Evolutionary conservation across 805 yeast species (phyloP), one percentile per base, ranked within the genome.

Genomic region (Metschnikowia lochheadii): DNA sequence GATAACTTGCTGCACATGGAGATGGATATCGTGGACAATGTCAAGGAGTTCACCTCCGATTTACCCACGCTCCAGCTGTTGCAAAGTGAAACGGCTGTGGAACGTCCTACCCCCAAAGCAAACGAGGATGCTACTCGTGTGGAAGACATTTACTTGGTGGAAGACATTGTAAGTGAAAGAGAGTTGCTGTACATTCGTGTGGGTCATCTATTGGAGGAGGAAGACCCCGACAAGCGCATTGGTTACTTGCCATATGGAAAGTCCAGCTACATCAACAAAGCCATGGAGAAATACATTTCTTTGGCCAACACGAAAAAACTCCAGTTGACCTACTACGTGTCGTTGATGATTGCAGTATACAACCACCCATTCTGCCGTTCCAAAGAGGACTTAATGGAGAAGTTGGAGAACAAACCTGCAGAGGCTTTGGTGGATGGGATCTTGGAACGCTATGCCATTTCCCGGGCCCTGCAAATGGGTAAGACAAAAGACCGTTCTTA

Each of bases 61-160:
- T 76, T 92, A 58, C 98, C 98, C 44, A 72, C 90, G 2, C 79
- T 81, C 61, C 78, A 77, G 52, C 80, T 83, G 63, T 75, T 90
- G 72, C 77, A 75, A 20, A 77, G 78, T 42, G 72, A 68, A 20
- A 79, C 83, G 33, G 76, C 80, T 31, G 75, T 76, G 39, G 90
- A 85, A 54, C 81, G 97, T 66, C 96, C 96, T 31, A 87, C 91
- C 14, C 98, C 98, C 5, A 67, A 72, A 15, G 87, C 84, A 58
- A 76, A 89, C 61, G 78, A 78, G 32, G 87, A 81, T 45, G 96
- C 98, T n/a, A 84, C 88, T 8, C 76, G 78, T 48, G 92, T 86
- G 37, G 90, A 85, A 60, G 94, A 89, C 54, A 78, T 91, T 42
- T 94, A 91, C 65, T 88, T 96, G 36, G 59, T 90, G 38, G 73